These are phyloP conservation scores for Phytophthora sp. DNA, from an alignment of 352 stramenopile species.

Conservation along the genomic window DNA sequence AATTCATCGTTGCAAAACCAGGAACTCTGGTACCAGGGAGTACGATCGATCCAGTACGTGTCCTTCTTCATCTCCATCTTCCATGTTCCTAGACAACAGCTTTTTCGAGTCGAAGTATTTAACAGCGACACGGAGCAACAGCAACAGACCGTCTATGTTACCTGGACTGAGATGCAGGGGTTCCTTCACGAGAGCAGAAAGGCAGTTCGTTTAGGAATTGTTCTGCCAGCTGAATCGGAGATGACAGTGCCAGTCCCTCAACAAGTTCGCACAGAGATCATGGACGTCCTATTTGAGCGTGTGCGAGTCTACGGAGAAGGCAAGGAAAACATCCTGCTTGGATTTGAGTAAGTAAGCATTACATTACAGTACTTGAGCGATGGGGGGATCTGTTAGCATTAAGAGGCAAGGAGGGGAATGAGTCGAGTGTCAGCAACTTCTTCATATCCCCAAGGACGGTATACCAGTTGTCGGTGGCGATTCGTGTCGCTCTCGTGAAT, in stretches of 20 bases:
- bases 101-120: conserved; percentile 80
- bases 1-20: conserved; percentile 47
- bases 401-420: too few relatives aligned
- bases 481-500: conserved; percentile 31
- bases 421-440: conserved; percentile 3
- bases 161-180: conserved; percentile 57
- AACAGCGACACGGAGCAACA: conserved; percentile 82
- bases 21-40: conserved; percentile 76
- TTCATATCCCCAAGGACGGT: conserved; percentile 24
- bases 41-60: conserved; percentile 60
- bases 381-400: too few relatives aligned
- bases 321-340: conserved; percentile 55
- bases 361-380: conserved; percentile 14
- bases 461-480: conserved; percentile 19
- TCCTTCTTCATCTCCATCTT: conserved; percentile 82
- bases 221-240: conserved; percentile 24
- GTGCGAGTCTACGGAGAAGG: conserved; percentile 65
- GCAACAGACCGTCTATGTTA: conserved; percentile 80
- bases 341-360: conserved; percentile 56
- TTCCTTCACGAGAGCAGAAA: conserved; percentile 63
- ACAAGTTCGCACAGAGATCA: conserved; percentile 44
- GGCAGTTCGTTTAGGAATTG: conserved; percentile 31
- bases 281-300: conserved; percentile 68
- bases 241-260: conserved; percentile 22
- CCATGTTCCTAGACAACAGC: conserved; percentile 61